These are phyloP conservation scores for Sordariomycetes sp. DNA, from an alignment of 2,329 filamentous ascomycete genomes.

Conservation along the genomic window DNA sequence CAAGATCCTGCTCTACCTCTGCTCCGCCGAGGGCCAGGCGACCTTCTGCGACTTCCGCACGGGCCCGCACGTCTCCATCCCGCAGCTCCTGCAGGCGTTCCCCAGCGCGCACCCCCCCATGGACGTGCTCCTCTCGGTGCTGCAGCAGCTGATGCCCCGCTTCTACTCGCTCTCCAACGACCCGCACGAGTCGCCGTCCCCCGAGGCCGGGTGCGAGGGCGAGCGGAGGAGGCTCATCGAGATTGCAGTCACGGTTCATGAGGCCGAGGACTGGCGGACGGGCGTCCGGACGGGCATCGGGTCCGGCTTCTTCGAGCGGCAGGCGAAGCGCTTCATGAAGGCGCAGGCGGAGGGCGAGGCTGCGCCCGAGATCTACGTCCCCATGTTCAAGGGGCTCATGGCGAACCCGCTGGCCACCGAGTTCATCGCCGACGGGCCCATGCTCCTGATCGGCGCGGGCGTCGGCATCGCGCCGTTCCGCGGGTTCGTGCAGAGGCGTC, in stretches of 20 bases:
- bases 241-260: constrained; percentile 93
- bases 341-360: constrained; percentile 48
- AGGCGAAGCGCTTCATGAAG: constrained; percentile 59
- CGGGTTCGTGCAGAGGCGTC: constrained; percentile 86
- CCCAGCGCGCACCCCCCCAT: constrained; percentile 82
- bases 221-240: constrained; percentile 73
- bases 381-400: constrained; percentile 99
- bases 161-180: constrained; percentile 98
- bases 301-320: constrained; percentile 84
- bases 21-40: constrained; percentile 80
- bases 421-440: constrained; percentile 87
- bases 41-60: constrained; percentile 91
- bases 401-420: constrained; percentile 86
- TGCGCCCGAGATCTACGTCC: constrained; percentile 50
- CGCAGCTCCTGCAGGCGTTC: constrained; percentile 82
- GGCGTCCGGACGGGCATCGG: constrained; percentile 71
- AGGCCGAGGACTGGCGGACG: constrained; percentile 64
- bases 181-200: constrained; percentile 62
- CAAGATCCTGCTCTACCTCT: constrained; percentile 77
- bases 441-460: constrained; percentile 93
- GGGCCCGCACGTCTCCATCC: constrained; percentile 70
- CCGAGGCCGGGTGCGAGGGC: constrained; percentile 37
- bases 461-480: constrained; percentile 96
- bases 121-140: constrained; percentile 63
- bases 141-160: constrained; percentile 86